Conservation (phyloP, 73 alveolate species). For the Tetrahymena thermophila region DNA sequence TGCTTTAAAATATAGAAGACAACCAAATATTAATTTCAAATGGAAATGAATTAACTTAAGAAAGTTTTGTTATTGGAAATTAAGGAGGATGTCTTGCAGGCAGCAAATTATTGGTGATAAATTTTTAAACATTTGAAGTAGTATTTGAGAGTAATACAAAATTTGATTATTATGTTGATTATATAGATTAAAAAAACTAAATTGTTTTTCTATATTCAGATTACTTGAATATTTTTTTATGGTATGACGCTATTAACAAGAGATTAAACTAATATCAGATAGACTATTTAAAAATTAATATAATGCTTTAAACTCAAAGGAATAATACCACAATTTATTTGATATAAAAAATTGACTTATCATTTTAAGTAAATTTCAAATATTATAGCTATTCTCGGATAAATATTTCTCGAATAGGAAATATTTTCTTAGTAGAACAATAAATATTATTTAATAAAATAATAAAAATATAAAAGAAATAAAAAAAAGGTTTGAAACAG, state of each 20-base stretch:
- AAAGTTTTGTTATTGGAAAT: neutral
- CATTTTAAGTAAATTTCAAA: neutral
- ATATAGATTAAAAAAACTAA: neutral
- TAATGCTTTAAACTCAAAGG: too few relatives aligned
- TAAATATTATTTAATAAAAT: too few relatives aligned
- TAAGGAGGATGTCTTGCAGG: neutral
- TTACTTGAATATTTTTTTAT: too few relatives aligned
- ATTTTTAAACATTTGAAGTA: neutral
- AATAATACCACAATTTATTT: neutral
- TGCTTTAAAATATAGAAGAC: neutral
- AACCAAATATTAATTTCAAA: too few relatives aligned
- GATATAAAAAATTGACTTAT: neutral
- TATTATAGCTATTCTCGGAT: too few relatives aligned
- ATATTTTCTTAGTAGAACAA: too few relatives aligned
- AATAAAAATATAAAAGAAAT: too few relatives aligned
- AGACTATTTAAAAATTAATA: too few relatives aligned
- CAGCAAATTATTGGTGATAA: neutral
- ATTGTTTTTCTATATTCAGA: neutral
- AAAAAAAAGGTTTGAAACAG: too few relatives aligned
- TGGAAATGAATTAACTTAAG: neutral
- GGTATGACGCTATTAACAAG: neutral
- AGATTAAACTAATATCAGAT: neutral
- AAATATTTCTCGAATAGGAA: too few relatives aligned
- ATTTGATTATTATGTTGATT: neutral
- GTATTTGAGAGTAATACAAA: neutral